Base-by-base conservation (phyloP, 2,329 filamentous ascomycete species). In the Apiospora pterosperma region DNA sequence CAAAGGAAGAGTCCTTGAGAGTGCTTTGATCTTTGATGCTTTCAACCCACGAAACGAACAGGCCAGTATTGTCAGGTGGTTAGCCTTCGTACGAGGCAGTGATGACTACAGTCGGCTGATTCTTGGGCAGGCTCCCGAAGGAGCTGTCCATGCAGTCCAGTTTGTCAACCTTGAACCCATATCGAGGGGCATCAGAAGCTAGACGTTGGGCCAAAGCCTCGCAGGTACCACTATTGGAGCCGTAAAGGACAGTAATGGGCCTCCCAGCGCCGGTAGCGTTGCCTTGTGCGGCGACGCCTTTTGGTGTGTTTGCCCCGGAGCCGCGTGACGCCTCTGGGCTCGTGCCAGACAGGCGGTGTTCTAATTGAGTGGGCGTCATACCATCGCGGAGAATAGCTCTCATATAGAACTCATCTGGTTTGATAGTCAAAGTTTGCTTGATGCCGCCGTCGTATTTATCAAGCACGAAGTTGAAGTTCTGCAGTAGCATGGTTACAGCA, bases 211-310 rank as follows among this genome's bases (percentile, higher is more conserved):
- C 88, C 55, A 93, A 81, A 1, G 87, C 82, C 74, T 93, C 89
- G 73, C 91, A 93, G 1, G 91, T 94, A 0, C 91, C 91, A 2
- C 87, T 88, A 72, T 92, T 92, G 23, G 88, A 91, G 2, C 91
- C 91, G 71, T 91, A 93, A 42, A 89, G 84, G 25, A 94, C 84
- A n/a, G 84, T 84, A 68, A 94, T 75, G 0, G 81, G 82, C 65
- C 79, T 80, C 25, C 76, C 62, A 58, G 38, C 42, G 11, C 42
- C 61, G 21, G 28, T 7, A 8, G 42, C 16, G 16, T 52, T 25
- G 23, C 48, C 42, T 25, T 31, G 63, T 44, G 8, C 36, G 6
- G 3, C n/a, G 68, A 61, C 10, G 64, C 16, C 16, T 31, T 41
- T 25, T 60, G 38, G 14, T 28, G 61, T 6, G 63, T 69, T 67